A percentile compares a stretch with the other conserved stretches of the same genome.
Evolutionary conservation across 371 early-diverging fungal genomes (phyloP).

Genomic region (Mucor indicus): DNA sequence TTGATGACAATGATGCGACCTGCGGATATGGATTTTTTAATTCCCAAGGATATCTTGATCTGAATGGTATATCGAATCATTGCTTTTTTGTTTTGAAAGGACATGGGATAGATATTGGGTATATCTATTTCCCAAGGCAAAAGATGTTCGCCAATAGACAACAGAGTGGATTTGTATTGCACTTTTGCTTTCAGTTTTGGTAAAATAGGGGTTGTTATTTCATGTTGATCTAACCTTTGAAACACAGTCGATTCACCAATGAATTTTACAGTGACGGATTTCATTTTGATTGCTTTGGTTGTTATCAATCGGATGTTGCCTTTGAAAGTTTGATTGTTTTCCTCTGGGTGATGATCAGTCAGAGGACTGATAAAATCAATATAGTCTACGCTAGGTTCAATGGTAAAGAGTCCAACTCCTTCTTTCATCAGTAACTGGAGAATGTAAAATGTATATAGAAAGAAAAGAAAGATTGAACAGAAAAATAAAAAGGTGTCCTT

Average conservation of each 20-base stretch:
- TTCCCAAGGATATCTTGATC: slow-evolving; percentile 20
- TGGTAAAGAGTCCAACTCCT: slow-evolving; percentile 21
- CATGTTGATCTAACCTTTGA: too few relatives aligned
- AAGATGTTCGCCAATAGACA: slow-evolving; percentile 4
- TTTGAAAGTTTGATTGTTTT: slow-evolving; percentile 9
- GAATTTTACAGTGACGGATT: slow-evolving; percentile 29
- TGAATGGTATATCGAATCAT: slow-evolving; percentile 24
- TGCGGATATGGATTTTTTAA: slow-evolving; percentile 18
- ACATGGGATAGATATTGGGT: slow-evolving; percentile 21
- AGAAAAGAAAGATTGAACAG: too few relatives aligned
- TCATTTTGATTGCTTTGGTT: slow-evolving; percentile 26
- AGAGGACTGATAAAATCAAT: slow-evolving; percentile 28
- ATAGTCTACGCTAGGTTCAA: slow-evolving; percentile 23
- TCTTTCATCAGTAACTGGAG: too few relatives aligned
- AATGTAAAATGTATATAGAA: too few relatives aligned
- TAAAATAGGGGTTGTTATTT: slow-evolving; percentile 3
- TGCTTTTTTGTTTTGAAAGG: slow-evolving; percentile 20
- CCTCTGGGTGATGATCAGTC: slow-evolving; percentile 6
- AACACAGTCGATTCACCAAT: slow-evolving; percentile 16
- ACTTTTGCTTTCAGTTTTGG: slow-evolving; percentile 16
- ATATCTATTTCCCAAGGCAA: slow-evolving; percentile 31
- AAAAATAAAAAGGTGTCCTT: too few relatives aligned
- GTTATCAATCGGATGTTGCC: slow-evolving; percentile 23
- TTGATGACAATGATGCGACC: slow-evolving; percentile 23
- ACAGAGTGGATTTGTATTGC: neutral